A percentile compares a stretch with the other conserved stretches of the same genome.
Conservation (phyloP, 2,329 filamentous ascomycete species). For the Aureobasidium sp. region DNA sequence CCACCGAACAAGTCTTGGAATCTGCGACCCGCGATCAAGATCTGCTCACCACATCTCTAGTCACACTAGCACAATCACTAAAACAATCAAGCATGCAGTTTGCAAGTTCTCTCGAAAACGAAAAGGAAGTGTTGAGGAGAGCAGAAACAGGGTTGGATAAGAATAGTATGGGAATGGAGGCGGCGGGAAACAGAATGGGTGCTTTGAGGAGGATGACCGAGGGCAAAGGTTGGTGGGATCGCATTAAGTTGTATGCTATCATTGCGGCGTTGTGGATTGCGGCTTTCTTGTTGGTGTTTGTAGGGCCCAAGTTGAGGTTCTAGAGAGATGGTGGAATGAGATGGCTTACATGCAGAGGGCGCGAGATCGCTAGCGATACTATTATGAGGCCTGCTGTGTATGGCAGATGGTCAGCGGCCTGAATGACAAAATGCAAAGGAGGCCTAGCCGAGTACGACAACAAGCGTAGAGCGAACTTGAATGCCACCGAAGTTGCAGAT, state of each 20-base stretch:
- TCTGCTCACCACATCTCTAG: slow-evolving; percentile 66
- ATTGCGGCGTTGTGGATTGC: slow-evolving; percentile 77
- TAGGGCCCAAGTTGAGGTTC: slow-evolving; percentile 82
- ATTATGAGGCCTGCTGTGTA: too few species aligned
- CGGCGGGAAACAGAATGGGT: slow-evolving; percentile 70
- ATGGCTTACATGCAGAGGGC: background rate
- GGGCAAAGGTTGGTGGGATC: slow-evolving; percentile 78
- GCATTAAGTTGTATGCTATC: slow-evolving; percentile 70
- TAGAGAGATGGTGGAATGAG: slow-evolving; percentile 31
- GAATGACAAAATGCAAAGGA: too few species aligned
- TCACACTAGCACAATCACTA: slow-evolving; percentile 69
- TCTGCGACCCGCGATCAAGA: slow-evolving; percentile 1
- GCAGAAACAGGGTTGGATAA: slow-evolving; percentile 70
- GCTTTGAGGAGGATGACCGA: slow-evolving; percentile 73
- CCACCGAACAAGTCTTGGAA: slow-evolving; percentile 2
- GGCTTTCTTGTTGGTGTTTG: slow-evolving; percentile 72
- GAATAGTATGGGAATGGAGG: slow-evolving; percentile 68
- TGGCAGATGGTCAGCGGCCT: too few species aligned
- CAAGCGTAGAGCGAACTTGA: too few species aligned
- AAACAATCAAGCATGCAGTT: slow-evolving; percentile 71
- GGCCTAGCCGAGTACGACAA: too few species aligned
- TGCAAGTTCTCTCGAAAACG: slow-evolving; percentile 63
- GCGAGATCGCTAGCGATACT: too few species aligned
- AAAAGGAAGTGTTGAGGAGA: slow-evolving; percentile 63
- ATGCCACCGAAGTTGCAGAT: too few species aligned